Base-by-base conservation (phyloP, 345 rosid genomes). In the Mercurialis annua region DNA sequence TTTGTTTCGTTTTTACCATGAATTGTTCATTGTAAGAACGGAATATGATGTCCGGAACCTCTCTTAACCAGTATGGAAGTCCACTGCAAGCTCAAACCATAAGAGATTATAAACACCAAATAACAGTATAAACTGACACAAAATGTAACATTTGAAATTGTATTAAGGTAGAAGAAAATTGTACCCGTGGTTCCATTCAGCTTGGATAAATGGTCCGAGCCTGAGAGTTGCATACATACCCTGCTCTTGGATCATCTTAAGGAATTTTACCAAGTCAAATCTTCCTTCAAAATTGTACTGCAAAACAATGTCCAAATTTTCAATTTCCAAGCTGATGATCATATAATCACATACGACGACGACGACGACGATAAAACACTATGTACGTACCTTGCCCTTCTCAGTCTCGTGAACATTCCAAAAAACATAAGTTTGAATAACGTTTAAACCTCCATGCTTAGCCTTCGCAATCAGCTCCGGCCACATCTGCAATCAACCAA, bases 161-260 rank as follows among this genome's bases (percentile, higher is more conserved):
- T 8, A n/a, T 11, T 36, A 34, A 10, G 10, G 15, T 12, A 49
- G 6, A 59, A 49, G 34, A 43, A 49, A 66, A 14, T 23, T 7
- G 43, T 87, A 94, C 99, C 99, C 99, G 40, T 94, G 92, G 75
- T 81, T 94, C 98, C 98, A 94, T 80, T 94, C 99, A 65, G 92
- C 99, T 67, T 94, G 95, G 64, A 94, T 81, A 78, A 89, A 94
- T 1, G 99, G 98, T 42, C 99, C 99, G 70, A 89, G 69, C 77
- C 98, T 76, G 38, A 94, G 74, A 47, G 78, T 83, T 46, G 66
- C 92, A 65, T 76, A 86, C 93, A 91, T 73, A 1, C 79, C 81
- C 30, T 85, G 71, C 76, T 88, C 87, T 31, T 50, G 60, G 34
- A 86, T 73, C 75, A 80, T 2, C 82, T 78, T 94, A 73, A 94